Conservation (phyloP, 2,329 filamentous ascomycete genomes). For the Bertia moriformis region DNA sequence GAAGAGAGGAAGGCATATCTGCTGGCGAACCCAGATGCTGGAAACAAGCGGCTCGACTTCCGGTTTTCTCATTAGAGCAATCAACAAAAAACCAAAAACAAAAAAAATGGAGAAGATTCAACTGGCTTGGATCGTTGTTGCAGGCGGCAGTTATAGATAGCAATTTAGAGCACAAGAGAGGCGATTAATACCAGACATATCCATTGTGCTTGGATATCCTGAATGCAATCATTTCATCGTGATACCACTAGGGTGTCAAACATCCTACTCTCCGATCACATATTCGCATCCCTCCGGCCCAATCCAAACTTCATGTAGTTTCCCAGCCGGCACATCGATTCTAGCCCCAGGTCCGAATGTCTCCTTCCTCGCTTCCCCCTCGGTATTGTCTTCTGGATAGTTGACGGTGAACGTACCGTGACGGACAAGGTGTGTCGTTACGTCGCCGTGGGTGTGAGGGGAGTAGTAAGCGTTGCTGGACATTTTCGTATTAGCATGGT, state of each 20-base stretch:
- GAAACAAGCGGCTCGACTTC: slow-evolving; percentile 24
- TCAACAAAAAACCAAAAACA: too few species aligned
- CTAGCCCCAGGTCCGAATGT: slow-evolving; percentile 37
- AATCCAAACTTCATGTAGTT: slow-evolving; percentile 46
- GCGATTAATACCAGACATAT: too few species aligned
- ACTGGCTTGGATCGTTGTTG: too few species aligned
- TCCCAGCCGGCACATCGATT: slow-evolving; percentile 39
- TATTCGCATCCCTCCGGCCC: slow-evolving; percentile 42
- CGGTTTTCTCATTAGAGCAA: slow-evolving; percentile 24
- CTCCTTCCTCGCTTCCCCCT: slow-evolving; percentile 26
- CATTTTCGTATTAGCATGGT: too few species aligned
- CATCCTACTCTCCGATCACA: slow-evolving; percentile 34
- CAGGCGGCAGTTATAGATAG: too few species aligned
- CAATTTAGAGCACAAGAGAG: too few species aligned
- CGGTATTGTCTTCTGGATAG: slow-evolving; percentile 31
- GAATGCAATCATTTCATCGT: too few species aligned
- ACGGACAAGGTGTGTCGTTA: slow-evolving; percentile 45
- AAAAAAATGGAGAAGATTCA: slow-evolving; percentile 9
- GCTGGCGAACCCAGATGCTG: slow-evolving; percentile 8
- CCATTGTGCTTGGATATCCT: neutral
- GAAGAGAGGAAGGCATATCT: slow-evolving; percentile 28
- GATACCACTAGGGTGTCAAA: slow-evolving; percentile 1
- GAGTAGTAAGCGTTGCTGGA: slow-evolving; percentile 42
- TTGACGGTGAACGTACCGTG: slow-evolving; percentile 38
- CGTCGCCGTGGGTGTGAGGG: slow-evolving; percentile 36